Evolutionary conservation across 805 yeast species (phyloP), one percentile per base, ranked within the genome.

Genomic region (Metschnikowia cerradonensis): DNA sequence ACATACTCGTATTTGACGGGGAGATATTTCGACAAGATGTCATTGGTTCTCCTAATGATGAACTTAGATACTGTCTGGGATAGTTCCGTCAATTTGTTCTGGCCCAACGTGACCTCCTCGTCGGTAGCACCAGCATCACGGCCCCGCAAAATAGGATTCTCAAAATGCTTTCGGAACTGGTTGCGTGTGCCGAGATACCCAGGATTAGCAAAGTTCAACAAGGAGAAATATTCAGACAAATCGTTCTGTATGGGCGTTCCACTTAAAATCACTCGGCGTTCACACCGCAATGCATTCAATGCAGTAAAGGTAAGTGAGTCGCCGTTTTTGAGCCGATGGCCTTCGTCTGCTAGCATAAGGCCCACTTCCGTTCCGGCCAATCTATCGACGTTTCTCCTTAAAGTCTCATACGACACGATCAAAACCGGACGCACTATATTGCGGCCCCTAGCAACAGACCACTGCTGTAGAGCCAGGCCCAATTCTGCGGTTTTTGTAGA

Each of bases 181-280:
- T 67, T 69, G 57, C 96, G 79, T 1, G 96, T 76, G 0, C 99
- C 99, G 41, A 94, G 71, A 36, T 89, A 78, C 0, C 96, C 96
- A 0, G 99, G 99, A 64, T 92, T 94, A 7, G 98, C 96, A 72
- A 92, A 92, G 60, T 84, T 88, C 53, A 94, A 72, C 46, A 92
- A 70, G 1, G 98, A 88, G 63, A 90, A 94, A 69, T 92, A 92
- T 68, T 92, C 99, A 0, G 96, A 85, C 34, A 92, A 73, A 71
- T 92, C 98, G 61, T 92, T 92, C 67, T 92, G 99, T 56, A 92
- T 91, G 0, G 99, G 99, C 0, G 99, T 92, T 36, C 99, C 99
- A 1, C 97, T 89, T 20, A 92, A 71, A 56, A 92, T 92, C 6
- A 92, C 97, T 51, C 99, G 77, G 61, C 99, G 76, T 45, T 85